Evolutionary conservation across 805 yeast genomes (phyloP), one percentile per base, ranked within the genome.

Genomic region (Zygotorulaspora florentina): DNA sequence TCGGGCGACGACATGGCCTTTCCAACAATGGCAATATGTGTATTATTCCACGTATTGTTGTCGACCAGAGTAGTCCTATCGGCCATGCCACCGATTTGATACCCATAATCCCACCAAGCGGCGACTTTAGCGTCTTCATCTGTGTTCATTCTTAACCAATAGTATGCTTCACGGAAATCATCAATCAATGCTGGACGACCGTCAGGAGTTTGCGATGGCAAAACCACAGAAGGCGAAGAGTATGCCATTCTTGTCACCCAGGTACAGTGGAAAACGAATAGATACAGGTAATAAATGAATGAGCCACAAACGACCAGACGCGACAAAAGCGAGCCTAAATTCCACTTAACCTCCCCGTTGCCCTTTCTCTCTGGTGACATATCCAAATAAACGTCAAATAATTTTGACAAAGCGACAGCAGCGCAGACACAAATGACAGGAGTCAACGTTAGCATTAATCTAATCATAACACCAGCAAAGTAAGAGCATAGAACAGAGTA

Each of bases 41-140:
- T 93, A 73, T 93, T 93, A 67, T 93, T 93, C 99, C 99, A 93
- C 9, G 99, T 93, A 71, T 93, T 93, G 77, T 93, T 93, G 68
- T 93, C 99, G 33, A 95, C 99, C 57, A 93, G 75, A 5, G 99
- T 93, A 53, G 98, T 91, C 64, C 99, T 81, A 70, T 93, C 99
- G 38, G 99, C 99, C 98, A 93, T 93, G 52, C 99, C 99, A 58
- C 99, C 99, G 61, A 93, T 93, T 73, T 93, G 99, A 69, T 93
- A 93, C 45, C 99, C 99, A 64, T 95, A 95, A 73, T 95, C 99
- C 99, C 99, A 93, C 99, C 99, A 93, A 9, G 97, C 84, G 85
- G 95, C 88, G 50, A 93, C 85, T 67, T 87, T 90, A 29, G 97
- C 86, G 65, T 93, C 98, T 65, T 93, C 96, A 2, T 86, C 81